A percentile compares a stretch with the other conserved stretches of the same genome.
phyloP scores from a whole-genome alignment of 2,329 filamentous ascomycete genomes.

The Paraconiothyrium brasiliense region DNA sequence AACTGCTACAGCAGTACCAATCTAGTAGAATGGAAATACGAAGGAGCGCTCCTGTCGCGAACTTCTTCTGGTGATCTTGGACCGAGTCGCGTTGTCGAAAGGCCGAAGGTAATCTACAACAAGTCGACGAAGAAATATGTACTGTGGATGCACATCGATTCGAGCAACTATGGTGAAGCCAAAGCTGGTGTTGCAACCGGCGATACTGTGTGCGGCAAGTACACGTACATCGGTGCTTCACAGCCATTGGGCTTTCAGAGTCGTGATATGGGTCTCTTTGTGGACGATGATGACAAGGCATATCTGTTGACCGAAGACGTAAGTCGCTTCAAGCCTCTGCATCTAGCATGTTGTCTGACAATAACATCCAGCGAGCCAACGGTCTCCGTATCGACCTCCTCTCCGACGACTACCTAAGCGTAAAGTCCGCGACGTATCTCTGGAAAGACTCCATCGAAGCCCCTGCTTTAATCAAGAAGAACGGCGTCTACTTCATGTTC shows the following conservation, averaged over 20 bases:
- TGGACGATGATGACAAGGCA: conserved; percentile 68
- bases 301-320: conserved; percentile 73
- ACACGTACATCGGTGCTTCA: conserved; percentile 60
- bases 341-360: neutral
- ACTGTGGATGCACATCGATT: conserved; percentile 75
- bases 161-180: conserved; percentile 68
- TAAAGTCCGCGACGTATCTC: conserved; percentile 59
- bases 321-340: conserved; percentile 31
- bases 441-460: conserved; percentile 68
- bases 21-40: conserved; percentile 68
- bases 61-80: conserved; percentile 66
- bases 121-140: conserved; percentile 71
- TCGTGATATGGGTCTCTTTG: conserved; percentile 68
- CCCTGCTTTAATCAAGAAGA: conserved; percentile 69
- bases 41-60: conserved; percentile 66
- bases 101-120: conserved; percentile 75
- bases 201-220: conserved; percentile 68
- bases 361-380: conserved; percentile 57
- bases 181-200: conserved; percentile 71
- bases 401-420: conserved; percentile 65
- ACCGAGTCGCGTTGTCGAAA: conserved; percentile 69
- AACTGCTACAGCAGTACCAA: conserved; percentile 67
- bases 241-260: conserved; percentile 62
- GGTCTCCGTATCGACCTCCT: conserved; percentile 68
- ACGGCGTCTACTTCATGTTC: conserved; percentile 72